A percentile compares a stretch with the other conserved stretches of the same genome.
phyloP scores from a whole-genome alignment of 192 early-diverging fungal species.

The Spinellus fusiger region DNA sequence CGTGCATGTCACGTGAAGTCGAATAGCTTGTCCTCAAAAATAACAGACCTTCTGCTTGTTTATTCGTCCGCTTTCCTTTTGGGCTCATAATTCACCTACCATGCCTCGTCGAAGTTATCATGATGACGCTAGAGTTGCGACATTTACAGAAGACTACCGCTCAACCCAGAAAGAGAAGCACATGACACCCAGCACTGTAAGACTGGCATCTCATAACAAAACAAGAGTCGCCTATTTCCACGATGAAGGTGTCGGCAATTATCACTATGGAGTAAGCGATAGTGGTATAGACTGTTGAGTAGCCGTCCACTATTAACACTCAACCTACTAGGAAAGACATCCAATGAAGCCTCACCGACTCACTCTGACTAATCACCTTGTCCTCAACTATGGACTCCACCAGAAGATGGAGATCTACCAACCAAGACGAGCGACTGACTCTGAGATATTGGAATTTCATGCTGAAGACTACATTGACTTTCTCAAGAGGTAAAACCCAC shows the following conservation, averaged over 20 bases:
- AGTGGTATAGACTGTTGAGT: not conserved
- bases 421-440: conserved; percentile 78
- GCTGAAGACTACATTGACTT: conserved; percentile 95
- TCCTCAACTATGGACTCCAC: conserved; percentile 88
- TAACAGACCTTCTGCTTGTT: too few species aligned
- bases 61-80: not conserved
- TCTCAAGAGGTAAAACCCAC: conserved; percentile 57
- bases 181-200: conserved; percentile 1
- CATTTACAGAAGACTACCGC: conserved; percentile 21
- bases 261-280: conserved; percentile 63
- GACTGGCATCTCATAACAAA: conserved; percentile 49
- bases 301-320: not conserved
- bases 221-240: conserved; percentile 69
- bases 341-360: conserved; percentile 93
- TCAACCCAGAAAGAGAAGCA: conserved; percentile 21
- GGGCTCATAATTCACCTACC: not conserved
- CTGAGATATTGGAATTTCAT: conserved; percentile 93
- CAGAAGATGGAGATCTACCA: conserved; percentile 85
- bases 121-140: conserved; percentile 18
- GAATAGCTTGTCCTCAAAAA: too few species aligned
- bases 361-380: conserved; percentile 89
- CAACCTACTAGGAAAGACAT: conserved; percentile 49
- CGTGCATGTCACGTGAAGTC: too few species aligned
- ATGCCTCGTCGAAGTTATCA: conserved; percentile 19
- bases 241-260: conserved; percentile 73